Evolutionary conservation across 2,329 filamentous ascomycete species (phyloP), one percentile per base, ranked within the genome.

Genomic region (Xylariaceae sp.): DNA sequence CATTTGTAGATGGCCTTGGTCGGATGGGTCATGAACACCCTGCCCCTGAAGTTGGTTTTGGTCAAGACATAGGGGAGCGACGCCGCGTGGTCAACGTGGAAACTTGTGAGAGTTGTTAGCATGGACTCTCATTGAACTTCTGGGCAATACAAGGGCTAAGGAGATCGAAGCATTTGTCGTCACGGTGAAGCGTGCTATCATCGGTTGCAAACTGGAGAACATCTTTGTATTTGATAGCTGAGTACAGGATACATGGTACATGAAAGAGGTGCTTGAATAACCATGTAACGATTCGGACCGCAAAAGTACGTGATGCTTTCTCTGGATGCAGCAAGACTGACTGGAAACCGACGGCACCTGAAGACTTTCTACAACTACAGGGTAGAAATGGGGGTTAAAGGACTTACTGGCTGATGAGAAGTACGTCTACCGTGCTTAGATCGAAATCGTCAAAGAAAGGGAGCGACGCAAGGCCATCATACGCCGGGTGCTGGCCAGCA

Each of bases 1-100:
- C 94, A 97, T 74, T 97, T 97, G 81, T 99, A 99, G 70, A 99
- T 99, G 65, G 94, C 94, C 72, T 99, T 97, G 46, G 94, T 99
- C 1, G 94, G 91, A 76, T 99, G 94, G 50, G 94, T 99, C 92
- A 97, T 99, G 76, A 96, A 97, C 58, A 97, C 92, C 27, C 91
- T 85, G 47, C 94, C 94, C 62, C 88, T 87, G 77, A 99, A 99
- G 72, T 96, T 96, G 39, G 94, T 97, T 76, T 99, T 99, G 61
- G 92, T 89, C 61, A 99, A 81, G 56, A 99, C 94, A 70, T 97
- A 99, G 44, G 94, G 94, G 46, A 99, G 77, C n/a, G 92, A 96
- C 12, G 92, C 92, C n/a, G 94, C 94, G 76, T 99, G 94, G 69
- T 99, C 94, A 70, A 97, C 81, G 72, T 99, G 94, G 70, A 99